These are phyloP conservation scores for Teratosphaeria pseudoeucalypti DNA, from an alignment of 2,329 filamentous ascomycete genomes.

Conservation along the genomic window DNA sequence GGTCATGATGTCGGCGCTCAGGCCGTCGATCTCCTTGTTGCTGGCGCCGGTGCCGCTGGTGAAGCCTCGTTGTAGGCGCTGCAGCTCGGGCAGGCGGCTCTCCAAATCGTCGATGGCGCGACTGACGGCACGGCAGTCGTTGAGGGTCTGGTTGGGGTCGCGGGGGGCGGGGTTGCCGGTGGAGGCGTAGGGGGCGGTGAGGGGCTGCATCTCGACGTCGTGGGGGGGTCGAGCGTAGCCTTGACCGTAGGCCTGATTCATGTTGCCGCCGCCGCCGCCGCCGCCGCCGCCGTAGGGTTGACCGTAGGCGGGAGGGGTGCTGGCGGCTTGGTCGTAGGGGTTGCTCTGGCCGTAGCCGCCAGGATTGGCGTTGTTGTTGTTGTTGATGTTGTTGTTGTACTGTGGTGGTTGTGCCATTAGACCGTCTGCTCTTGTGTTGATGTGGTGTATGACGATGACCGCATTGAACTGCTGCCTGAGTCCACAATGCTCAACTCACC, in stretches of 20 bases:
- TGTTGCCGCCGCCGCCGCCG: conserved; percentile 8
- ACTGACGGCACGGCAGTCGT: conserved; percentile 75
- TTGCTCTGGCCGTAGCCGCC: conserved; percentile 45
- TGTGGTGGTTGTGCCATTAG: conserved; percentile 9
- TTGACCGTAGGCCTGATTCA: conserved; percentile 5
- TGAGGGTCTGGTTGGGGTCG: conserved; percentile 68
- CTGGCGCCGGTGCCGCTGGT: conserved; percentile 57
- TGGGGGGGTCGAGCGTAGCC: conserved; percentile 9
- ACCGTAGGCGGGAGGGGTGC: conserved; percentile 15
- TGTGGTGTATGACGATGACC: neutral
- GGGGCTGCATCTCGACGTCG: conserved; percentile 62
- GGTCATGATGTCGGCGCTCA: conserved; percentile 71
- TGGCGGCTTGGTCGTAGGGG: conserved; percentile 37
- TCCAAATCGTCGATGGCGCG: conserved; percentile 66
- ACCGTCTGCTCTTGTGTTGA: neutral
- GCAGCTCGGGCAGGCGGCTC: conserved; percentile 59
- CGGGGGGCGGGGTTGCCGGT: conserved; percentile 13
- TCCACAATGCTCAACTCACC: conserved; percentile 1
- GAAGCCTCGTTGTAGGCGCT: conserved; percentile 60
- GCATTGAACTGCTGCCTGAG: conserved; percentile 4
- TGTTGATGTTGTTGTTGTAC: conserved; percentile 22
- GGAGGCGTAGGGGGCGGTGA: conserved; percentile 30
- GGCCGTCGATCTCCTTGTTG: conserved; percentile 55
- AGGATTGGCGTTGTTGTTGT: conserved; percentile 25
- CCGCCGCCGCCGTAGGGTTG: conserved; percentile 12